Evolutionary conservation across 352 stramenopile species (phyloP).

Genomic region (Globisporangium barbulae): DNA sequence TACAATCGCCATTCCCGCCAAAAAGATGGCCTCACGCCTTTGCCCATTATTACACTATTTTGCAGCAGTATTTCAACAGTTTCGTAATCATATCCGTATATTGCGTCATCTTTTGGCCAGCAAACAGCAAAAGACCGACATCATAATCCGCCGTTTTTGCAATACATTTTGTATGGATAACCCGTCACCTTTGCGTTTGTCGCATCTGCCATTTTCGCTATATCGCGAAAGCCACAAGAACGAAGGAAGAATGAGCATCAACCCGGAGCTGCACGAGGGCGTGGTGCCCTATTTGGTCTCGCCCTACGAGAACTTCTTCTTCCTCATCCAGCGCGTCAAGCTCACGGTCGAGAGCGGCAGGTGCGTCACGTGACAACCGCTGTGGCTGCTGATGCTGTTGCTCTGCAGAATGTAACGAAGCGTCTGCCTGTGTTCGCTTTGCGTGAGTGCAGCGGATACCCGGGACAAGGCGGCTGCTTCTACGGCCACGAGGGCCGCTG

Average conservation of each 20-base stretch:
- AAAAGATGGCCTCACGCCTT: neutral
- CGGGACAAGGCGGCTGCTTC: constrained; percentile 78
- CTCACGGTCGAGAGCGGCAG: constrained; percentile 78
- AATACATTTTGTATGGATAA: neutral
- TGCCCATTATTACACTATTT: neutral
- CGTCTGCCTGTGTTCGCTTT: neutral
- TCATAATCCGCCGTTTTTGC: neutral
- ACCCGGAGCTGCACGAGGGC: constrained; percentile 63
- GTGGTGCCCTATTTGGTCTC: constrained; percentile 71
- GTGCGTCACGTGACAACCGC: constrained; percentile 29
- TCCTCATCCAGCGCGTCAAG: constrained; percentile 65
- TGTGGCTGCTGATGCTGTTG: neutral
- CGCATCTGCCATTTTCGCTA: neutral
- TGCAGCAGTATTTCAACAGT: neutral
- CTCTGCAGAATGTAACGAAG: neutral
- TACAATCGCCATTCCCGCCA: neutral
- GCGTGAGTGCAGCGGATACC: constrained; percentile 50
- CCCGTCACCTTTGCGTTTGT: too few relatives aligned
- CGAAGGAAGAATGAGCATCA: constrained; percentile 57
- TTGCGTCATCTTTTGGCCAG: neutral
- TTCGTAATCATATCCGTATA: neutral
- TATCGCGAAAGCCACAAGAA: neutral
- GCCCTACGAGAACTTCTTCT: constrained; percentile 78
- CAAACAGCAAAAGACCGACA: neutral
- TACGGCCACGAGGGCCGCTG: constrained; percentile 64